phyloP scores from a whole-genome alignment of 2,329 filamentous ascomycete genomes.

The Grosmannia serpens region DNA sequence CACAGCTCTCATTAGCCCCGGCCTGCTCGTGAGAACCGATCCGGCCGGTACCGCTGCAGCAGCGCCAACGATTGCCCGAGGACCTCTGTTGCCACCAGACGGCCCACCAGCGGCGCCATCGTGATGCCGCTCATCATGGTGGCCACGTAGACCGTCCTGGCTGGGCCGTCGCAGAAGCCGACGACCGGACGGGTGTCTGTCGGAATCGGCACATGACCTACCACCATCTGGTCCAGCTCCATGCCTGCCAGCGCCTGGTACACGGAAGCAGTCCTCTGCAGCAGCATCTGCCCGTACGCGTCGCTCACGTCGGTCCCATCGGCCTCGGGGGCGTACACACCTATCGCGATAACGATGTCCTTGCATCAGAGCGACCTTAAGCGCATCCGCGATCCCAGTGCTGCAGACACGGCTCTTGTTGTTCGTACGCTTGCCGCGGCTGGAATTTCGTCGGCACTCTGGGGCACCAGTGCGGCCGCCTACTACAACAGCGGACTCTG shows the following conservation, averaged over 20 bases:
- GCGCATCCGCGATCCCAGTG: too few relatives aligned
- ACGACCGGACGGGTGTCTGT: background rate
- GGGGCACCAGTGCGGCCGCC: too few relatives aligned
- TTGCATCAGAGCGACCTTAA: too few relatives aligned
- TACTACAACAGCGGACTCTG: too few relatives aligned
- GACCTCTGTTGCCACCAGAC: background rate
- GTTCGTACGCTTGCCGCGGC: too few relatives aligned
- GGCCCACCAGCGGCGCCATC: background rate
- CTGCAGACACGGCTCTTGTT: too few relatives aligned
- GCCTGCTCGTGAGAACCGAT: background rate
- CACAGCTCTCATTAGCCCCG: background rate
- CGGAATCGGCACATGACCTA: background rate
- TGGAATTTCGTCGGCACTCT: too few relatives aligned
- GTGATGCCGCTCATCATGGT: background rate
- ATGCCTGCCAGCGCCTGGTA: background rate
- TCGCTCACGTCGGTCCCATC: background rate
- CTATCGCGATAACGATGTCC: too few relatives aligned
- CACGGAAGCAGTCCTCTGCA: background rate
- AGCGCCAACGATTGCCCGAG: background rate
- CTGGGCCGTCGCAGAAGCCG: background rate
- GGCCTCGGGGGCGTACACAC: background rate
- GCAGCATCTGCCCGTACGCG: background rate
- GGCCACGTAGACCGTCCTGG: background rate
- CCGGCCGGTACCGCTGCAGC: background rate
- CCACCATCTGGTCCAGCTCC: background rate